Evolutionary conservation across 2,329 filamentous ascomycete species (phyloP).

Genomic region (Diaporthe sp.): DNA sequence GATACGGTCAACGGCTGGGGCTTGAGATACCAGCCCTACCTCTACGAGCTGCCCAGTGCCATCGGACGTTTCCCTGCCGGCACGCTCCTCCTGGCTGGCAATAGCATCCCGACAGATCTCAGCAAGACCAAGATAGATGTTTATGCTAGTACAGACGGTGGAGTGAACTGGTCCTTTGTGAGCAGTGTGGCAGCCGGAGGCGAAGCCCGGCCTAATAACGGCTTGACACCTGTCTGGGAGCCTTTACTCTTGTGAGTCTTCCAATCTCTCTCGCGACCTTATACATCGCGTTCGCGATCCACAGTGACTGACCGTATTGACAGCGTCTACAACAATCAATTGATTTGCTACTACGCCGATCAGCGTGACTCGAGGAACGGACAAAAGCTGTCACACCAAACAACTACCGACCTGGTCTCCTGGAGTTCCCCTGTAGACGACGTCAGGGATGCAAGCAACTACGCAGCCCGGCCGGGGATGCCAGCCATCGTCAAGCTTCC

Average conservation of each 20-base stretch:
- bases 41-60: slow-evolving; percentile 71
- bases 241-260: slow-evolving; percentile 67
- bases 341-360: slow-evolving; percentile 79
- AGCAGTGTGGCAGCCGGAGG: slow-evolving; percentile 75
- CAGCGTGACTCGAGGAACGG: slow-evolving; percentile 75
- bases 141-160: slow-evolving; percentile 73
- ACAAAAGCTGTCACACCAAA: slow-evolving; percentile 78
- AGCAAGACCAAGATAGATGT: slow-evolving; percentile 76
- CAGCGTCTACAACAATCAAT: slow-evolving; percentile 63
- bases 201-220: slow-evolving; percentile 71
- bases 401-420: slow-evolving; percentile 66
- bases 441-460: slow-evolving; percentile 67
- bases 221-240: slow-evolving; percentile 79
- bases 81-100: slow-evolving; percentile 74
- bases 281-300: fast-evolving
- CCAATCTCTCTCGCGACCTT: neutral
- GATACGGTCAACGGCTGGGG: slow-evolving; percentile 76
- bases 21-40: slow-evolving; percentile 76
- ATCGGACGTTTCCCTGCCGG: slow-evolving; percentile 72
- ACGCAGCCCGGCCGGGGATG: slow-evolving; percentile 77
- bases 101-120: slow-evolving; percentile 67
- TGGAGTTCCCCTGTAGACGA: slow-evolving; percentile 74
- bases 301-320: neutral
- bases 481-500: slow-evolving; percentile 70
- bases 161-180: slow-evolving; percentile 75